A percentile compares a stretch with the other conserved stretches of the same genome.
These are phyloP conservation scores for Evernia prunastri DNA, from an alignment of 495 filamentous ascomycete species.

Conservation along the genomic window DNA sequence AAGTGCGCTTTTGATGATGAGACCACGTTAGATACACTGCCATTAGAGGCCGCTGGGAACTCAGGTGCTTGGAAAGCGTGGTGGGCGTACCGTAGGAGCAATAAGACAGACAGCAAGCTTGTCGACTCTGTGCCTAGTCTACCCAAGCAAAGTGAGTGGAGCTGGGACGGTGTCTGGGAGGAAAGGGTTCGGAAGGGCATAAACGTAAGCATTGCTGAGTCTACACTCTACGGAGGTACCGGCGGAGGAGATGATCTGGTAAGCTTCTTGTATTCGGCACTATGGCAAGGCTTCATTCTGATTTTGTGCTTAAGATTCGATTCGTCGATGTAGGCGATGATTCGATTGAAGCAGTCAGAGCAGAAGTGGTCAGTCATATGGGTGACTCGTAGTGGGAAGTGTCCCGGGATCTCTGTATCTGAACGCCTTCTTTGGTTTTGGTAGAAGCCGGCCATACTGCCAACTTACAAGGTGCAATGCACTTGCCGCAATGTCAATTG, in stretches of 20 bases:
- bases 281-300: conserved; percentile 22
- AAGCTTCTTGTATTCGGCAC: conserved; percentile 27
- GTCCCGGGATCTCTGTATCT: background rate
- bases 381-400: conserved; percentile 26
- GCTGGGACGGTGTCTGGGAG: conserved; percentile 94
- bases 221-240: conserved; percentile 62
- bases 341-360: conserved; percentile 51
- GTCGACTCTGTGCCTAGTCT: conserved; percentile 21
- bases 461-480: background rate
- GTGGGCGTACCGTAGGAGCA: conserved; percentile 55
- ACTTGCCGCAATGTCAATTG: background rate
- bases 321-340: conserved; percentile 60
- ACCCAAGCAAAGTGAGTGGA: conserved; percentile 75
- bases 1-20: conserved; percentile 73
- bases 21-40: conserved; percentile 66
- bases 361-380: conserved; percentile 23
- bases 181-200: conserved; percentile 72
- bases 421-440: background rate
- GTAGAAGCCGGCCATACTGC: background rate
- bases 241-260: conserved; percentile 62
- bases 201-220: conserved; percentile 66
- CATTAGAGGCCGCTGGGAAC: conserved; percentile 76
- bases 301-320: conserved; percentile 48
- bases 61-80: conserved; percentile 87
- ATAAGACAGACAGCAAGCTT: conserved; percentile 11